These are phyloP conservation scores for Phaffia rhodozyma DNA, from an alignment of 1,284 basidiomycete species.

Conservation along the genomic window DNA sequence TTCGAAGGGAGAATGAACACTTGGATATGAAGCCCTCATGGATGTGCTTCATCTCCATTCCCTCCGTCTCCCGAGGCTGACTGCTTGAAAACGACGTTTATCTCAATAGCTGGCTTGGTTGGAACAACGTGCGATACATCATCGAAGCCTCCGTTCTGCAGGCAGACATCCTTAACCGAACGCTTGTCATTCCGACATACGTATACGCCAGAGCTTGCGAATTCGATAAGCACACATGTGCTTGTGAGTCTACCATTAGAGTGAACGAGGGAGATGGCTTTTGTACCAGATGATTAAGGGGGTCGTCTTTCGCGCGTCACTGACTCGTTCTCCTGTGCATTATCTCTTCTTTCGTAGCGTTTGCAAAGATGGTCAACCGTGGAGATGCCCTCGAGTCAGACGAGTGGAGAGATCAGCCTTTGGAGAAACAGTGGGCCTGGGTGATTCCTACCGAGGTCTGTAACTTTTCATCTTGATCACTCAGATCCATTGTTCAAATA, in stretches of 20 bases:
- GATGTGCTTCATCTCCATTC: not conserved
- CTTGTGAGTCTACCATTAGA: not conserved
- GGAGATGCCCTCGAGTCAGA: conserved; percentile 32
- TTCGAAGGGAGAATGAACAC: too few species aligned
- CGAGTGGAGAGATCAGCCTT: conserved; percentile 34
- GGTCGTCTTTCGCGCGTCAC: not conserved
- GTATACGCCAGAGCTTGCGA: conserved; percentile 40
- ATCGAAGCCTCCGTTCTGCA: conserved; percentile 37
- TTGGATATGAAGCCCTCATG: not conserved
- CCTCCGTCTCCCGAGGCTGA: not conserved
- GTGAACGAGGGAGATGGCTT: not conserved
- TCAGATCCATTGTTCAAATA: not conserved
- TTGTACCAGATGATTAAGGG: not conserved
- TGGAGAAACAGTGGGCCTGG: conserved; percentile 38
- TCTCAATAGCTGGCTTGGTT: conserved; percentile 5
- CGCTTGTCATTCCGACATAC: conserved; percentile 36
- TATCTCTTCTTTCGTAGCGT: conserved; percentile 27
- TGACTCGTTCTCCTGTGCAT: conserved; percentile 14
- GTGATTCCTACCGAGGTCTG: conserved; percentile 31
- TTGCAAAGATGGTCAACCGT: conserved; percentile 35
- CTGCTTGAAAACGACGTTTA: not conserved
- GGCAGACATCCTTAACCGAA: conserved; percentile 34
- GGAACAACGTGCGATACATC: conserved; percentile 32
- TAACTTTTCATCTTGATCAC: not conserved
- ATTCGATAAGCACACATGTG: conserved; percentile 27